Base-by-base conservation (phyloP, 1,284 basidiomycete species). In the Filobasidium uniguttulatum region DNA sequence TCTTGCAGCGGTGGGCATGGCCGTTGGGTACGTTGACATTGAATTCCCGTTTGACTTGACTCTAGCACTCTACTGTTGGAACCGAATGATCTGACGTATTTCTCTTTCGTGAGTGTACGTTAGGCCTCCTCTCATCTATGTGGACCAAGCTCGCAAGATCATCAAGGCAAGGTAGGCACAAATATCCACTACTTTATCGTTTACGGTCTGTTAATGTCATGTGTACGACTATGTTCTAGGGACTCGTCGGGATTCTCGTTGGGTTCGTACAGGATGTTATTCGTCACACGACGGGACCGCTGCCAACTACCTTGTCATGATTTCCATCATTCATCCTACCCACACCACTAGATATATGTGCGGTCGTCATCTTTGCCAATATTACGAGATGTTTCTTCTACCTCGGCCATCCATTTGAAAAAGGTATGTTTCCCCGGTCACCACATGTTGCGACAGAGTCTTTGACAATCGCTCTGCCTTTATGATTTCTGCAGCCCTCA, bases 401-500 rank as follows among this genome's bases (percentile, higher is more conserved):
- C 70, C 66, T 73, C 29, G 72, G 72, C 1, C 68, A 71, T 38
- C 61, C 68, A 3, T 75, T 74, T 55, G 73, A 75, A 54, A 63
- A 66, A 6, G 61, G 68, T 68, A 38, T 47, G 63, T 56, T 37
- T 3, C 29, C 23, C 23, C 29, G 19, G 17, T 31, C 25, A 25
- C 29, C 10, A 20, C 25, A 25, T 12, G 23, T 25, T 43, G 19
- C 29, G 3, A 30, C n/a, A 15, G 29, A 33, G 19, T 43, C 19
- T 5, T 41, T 43, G 15, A 31, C 41, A 4, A 25, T 43, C 44
- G 26, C n/a, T 47, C 44, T 45, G 23, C 43, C 7, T 25, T 53
- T 54, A 20, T 57, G 51, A 15, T 19, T 9, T 14, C 17, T 25
- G 10, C 54, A 70, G 71, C 71, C 1, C 62, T 74, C 9, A 62